A percentile compares a stretch with the other conserved stretches of the same genome.
Evolutionary conservation across 345 rosid genomes (phyloP).

Genomic region (Brassica juncea): DNA sequence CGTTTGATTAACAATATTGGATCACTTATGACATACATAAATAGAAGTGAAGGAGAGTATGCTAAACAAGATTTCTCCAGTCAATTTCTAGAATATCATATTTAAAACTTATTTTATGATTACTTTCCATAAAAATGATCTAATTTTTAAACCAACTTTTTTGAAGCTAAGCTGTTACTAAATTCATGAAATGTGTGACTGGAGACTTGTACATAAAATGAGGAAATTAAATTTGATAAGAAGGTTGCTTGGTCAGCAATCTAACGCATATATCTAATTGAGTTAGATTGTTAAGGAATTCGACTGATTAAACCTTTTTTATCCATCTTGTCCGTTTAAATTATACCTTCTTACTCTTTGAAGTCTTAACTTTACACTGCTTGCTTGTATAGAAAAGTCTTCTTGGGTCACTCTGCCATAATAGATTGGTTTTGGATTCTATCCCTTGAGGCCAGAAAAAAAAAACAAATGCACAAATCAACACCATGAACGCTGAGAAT

Average conservation of each 20-base stretch:
- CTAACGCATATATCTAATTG: neutral
- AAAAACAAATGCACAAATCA: neutral
- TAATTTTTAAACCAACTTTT: neutral
- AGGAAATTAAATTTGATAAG: neutral
- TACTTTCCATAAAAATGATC: neutral
- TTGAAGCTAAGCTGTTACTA: neutral
- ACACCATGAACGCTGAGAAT: conserved; percentile 30
- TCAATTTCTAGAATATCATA: neutral
- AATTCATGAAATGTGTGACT: neutral
- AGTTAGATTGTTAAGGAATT: neutral
- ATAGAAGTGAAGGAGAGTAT: neutral
- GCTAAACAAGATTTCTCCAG: neutral
- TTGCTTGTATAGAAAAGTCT: neutral
- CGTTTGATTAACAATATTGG: neutral
- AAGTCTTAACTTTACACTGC: conserved; percentile 5
- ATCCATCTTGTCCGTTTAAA: neutral
- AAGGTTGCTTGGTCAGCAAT: neutral
- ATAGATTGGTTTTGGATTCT: conserved; percentile 6
- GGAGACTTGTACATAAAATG: neutral
- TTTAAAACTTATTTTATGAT: neutral
- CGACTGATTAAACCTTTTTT: neutral
- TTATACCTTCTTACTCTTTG: neutral
- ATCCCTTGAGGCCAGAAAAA: neutral
- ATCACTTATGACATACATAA: neutral
- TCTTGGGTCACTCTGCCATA: neutral